phyloP scores from a whole-genome alignment of 495 filamentous ascomycete genomes.

The Penicillium lagena region DNA sequence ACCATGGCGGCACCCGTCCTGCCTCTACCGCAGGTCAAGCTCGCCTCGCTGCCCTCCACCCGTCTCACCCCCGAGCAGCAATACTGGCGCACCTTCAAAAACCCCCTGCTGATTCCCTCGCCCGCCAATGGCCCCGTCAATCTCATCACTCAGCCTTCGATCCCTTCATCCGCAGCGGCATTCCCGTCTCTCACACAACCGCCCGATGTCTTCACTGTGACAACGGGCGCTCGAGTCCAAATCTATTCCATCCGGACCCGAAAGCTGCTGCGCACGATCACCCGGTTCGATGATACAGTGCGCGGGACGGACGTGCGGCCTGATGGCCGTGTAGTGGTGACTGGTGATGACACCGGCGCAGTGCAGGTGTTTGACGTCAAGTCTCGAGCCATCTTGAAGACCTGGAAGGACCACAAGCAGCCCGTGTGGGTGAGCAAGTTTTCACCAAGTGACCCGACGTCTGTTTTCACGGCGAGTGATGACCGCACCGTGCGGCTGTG shows the following conservation, averaged over 20 bases:
- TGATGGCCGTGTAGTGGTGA: slow-evolving; percentile 82
- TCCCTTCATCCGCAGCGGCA: slow-evolving; percentile 39
- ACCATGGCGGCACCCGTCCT: slow-evolving; percentile 85
- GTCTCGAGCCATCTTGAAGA: slow-evolving; percentile 86
- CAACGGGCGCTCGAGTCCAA: slow-evolving; percentile 83
- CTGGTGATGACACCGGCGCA: slow-evolving; percentile 81
- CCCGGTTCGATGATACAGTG: slow-evolving; percentile 82
- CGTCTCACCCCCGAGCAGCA: slow-evolving; percentile 75
- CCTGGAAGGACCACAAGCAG: slow-evolving; percentile 93
- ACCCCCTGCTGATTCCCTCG: slow-evolving; percentile 78
- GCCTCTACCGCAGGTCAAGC: slow-evolving; percentile 75
- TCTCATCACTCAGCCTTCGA: slow-evolving; percentile 73
- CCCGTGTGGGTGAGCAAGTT: slow-evolving; percentile 89
- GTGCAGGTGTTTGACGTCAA: slow-evolving; percentile 93
- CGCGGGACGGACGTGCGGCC: slow-evolving; percentile 79
- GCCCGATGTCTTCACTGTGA: slow-evolving; percentile 83
- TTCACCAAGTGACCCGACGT: slow-evolving; percentile 78
- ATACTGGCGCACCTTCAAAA: slow-evolving; percentile 92
- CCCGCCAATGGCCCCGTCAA: slow-evolving; percentile 79
- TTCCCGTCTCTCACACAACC: slow-evolving; percentile 41
- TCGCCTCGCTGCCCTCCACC: slow-evolving; percentile 52
- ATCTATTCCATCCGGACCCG: slow-evolving; percentile 85
- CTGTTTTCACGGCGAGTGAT: slow-evolving; percentile 76
- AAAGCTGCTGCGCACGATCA: slow-evolving; percentile 85
- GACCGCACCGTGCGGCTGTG: slow-evolving; percentile 89